Percentiles rank a stretch among this genome's conserved stretches.
phyloP scores from a whole-genome alignment of 208 protist species.

The Acanthamoeba quina region DNA sequence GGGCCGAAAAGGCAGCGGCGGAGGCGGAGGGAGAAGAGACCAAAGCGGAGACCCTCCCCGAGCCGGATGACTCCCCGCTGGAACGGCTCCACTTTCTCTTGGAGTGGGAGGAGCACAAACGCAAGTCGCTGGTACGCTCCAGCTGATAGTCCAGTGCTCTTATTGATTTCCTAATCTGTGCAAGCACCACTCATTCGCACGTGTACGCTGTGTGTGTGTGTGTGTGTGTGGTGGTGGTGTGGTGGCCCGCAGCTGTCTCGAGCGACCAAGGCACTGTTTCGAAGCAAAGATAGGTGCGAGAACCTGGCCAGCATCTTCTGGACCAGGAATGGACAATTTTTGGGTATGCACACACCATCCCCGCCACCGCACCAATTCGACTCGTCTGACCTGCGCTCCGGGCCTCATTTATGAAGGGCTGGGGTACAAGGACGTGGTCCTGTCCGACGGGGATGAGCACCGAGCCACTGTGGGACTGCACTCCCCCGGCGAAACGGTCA shows the following conservation, averaged over 20 bases:
- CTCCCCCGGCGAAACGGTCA: not conserved
- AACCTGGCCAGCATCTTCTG: conserved; percentile 45
- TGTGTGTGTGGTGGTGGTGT: not conserved
- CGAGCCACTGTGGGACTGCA: conserved; percentile 10
- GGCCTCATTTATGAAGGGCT: not conserved
- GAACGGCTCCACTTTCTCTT: not conserved
- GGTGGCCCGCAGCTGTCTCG: not conserved
- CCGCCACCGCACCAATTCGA: too few relatives aligned
- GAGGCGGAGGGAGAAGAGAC: not conserved
- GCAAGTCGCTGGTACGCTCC: not conserved
- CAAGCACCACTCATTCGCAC: not conserved
- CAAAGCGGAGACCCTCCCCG: not conserved
- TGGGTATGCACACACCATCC: not conserved
- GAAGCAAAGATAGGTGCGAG: not conserved
- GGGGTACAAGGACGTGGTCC: not conserved
- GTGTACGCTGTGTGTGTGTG: not conserved
- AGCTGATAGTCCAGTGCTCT: too few relatives aligned
- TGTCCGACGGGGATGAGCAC: not conserved
- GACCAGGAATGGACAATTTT: conserved; percentile 7
- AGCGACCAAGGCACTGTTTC: not conserved
- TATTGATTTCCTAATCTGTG: too few relatives aligned
- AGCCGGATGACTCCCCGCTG: not conserved
- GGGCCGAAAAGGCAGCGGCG: not conserved
- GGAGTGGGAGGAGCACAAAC: not conserved
- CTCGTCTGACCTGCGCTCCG: too few relatives aligned